Base-by-base conservation (phyloP, 176 grass and related monocot species). In the Rhynchospora tenuis region DNA sequence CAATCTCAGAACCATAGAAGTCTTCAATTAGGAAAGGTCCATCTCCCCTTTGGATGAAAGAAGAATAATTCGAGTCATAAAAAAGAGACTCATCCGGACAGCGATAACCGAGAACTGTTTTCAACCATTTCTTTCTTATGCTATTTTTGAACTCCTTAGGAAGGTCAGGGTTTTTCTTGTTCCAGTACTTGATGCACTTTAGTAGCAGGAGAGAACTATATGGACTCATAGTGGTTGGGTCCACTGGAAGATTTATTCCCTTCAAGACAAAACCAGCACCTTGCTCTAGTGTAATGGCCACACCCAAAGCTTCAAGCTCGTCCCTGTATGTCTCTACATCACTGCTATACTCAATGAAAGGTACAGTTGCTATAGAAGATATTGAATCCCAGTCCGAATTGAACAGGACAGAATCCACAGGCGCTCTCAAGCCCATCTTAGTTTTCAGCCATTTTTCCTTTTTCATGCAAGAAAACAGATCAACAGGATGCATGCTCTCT, bases 1-100 rank as follows among this genome's bases (percentile, higher is more conserved):
- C 3, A 8, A 94, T 75, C 47, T 86, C 81, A 2, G 70, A 46
- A 29, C 89, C 89, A 67, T 67, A 67, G 19, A 94, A 94, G 2
- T 29, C 78, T 65, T 91, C 85, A 84, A 91, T 85, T 7, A 94
- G 91, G 70, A 94, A 94, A 59, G 92, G 89, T 1, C 89, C 90
- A 45, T 92, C 90, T 29, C 81, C 62, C 5, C 42, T 77, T 62
- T 13, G 29, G 9, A 94, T n/a, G 7, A 71, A 28, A 54, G 68
- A 85, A 63, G 67, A 57, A 33, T 11, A 75, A 15, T 77, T 88
- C 13, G 80, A 52, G 76, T 94, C 89, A 86, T 88, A 94, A 3
- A 94, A 73, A 48, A 94, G 64, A 33, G 87, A 90, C 3, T 86
- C 86, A 23, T 31, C 43, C 50, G 90, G 92, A 57, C 4, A 82